Conservation (phyloP, 1,284 basidiomycete genomes). For the Heterobasidion parviporum region DNA sequence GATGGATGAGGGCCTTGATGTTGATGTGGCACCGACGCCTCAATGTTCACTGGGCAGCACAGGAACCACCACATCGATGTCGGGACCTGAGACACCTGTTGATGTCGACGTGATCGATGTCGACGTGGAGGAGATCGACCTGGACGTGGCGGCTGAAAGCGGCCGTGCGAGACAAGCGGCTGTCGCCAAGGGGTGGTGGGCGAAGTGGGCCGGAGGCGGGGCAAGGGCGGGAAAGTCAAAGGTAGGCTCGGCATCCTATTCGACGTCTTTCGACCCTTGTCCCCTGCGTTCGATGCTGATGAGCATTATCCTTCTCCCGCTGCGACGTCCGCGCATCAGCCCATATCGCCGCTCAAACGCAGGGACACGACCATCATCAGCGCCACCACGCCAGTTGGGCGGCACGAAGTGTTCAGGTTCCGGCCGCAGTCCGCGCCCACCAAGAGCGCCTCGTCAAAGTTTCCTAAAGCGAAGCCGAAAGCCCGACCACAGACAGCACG, state of each 20-base stretch:
- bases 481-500: conserved; percentile 9
- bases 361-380: conserved; percentile 30
- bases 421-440: conserved; percentile 14
- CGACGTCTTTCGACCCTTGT: neutral
- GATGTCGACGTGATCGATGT: conserved; percentile 14
- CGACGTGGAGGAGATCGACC: conserved; percentile 11
- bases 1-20: neutral
- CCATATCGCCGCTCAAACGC: conserved; percentile 24
- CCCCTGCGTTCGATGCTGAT: conserved; percentile 5
- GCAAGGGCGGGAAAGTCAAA: neutral
- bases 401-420: conserved; percentile 17
- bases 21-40: neutral
- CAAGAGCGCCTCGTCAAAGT: conserved; percentile 10
- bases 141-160: conserved; percentile 14
- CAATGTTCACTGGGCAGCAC: neutral
- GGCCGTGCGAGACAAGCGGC: conserved; percentile 25
- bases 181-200: conserved; percentile 55
- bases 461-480: conserved; percentile 12
- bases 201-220: conserved; percentile 31
- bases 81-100: conserved; percentile 21
- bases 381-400: conserved; percentile 28
- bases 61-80: neutral
- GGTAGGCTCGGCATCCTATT: conserved; percentile 15
- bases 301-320: conserved; percentile 6
- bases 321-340: conserved; percentile 18